Evolutionary conservation across 768 basidiomycete species (phyloP).

Genomic region (Mycena galericulata): DNA sequence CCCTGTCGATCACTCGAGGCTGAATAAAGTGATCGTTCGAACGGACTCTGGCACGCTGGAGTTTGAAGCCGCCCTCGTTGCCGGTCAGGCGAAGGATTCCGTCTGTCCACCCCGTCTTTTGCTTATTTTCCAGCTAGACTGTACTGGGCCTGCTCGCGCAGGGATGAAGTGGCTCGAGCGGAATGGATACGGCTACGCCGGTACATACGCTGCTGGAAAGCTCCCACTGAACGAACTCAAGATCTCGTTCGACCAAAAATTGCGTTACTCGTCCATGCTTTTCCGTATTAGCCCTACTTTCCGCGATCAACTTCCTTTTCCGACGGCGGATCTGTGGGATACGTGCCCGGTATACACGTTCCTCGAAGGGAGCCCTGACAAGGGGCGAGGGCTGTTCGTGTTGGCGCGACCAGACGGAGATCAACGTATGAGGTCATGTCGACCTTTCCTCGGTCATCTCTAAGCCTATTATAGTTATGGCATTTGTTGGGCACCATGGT

Average conservation of each 20-base stretch:
- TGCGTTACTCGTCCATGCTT: conserved; percentile 34
- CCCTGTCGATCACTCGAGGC: conserved; percentile 14
- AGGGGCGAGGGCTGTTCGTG: conserved; percentile 25
- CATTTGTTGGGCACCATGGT: conserved; percentile 23
- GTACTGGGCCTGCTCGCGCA: conserved; percentile 42
- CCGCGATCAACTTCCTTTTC: conserved; percentile 30
- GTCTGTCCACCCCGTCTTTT: neutral
- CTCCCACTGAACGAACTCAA: conserved; percentile 32
- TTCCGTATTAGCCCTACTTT: conserved; percentile 29
- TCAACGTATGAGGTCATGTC: neutral
- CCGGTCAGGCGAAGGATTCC: conserved; percentile 30
- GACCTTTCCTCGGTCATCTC: neutral
- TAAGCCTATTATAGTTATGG: conserved; percentile 12
- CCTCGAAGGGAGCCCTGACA: conserved; percentile 22
- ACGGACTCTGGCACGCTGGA: conserved; percentile 25
- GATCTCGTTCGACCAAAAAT: conserved; percentile 39
- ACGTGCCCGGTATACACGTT: conserved; percentile 10
- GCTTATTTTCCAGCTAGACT: conserved; percentile 43
- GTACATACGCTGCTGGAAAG: conserved; percentile 11
- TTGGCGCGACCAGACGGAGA: conserved; percentile 17
- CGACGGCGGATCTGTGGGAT: conserved; percentile 22
- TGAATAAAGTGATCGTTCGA: conserved; percentile 34
- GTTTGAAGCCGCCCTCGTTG: conserved; percentile 35
- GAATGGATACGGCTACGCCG: conserved; percentile 31
- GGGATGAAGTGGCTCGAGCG: conserved; percentile 42